These are phyloP conservation scores for Macrolepiota fuliginosa DNA, from an alignment of 768 basidiomycete genomes.

Conservation along the genomic window DNA sequence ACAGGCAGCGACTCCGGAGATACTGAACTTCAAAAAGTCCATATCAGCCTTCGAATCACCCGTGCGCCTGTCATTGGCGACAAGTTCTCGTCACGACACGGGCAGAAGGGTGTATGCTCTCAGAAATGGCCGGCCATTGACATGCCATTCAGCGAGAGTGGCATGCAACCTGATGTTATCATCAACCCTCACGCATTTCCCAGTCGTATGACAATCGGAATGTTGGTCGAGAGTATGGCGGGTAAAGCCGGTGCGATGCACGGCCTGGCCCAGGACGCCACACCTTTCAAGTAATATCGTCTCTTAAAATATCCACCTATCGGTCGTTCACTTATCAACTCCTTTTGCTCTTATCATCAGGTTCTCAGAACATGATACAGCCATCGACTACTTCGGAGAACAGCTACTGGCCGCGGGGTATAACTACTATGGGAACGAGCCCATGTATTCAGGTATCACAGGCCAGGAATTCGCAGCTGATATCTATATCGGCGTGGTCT, in stretches of 20 bases:
- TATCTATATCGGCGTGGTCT: conserved; percentile 97
- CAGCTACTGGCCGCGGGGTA: conserved; percentile 93
- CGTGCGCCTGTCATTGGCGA: conserved; percentile 97
- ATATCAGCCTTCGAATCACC: conserved; percentile 89
- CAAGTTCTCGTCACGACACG: conserved; percentile 98
- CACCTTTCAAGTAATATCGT: conserved; percentile 81
- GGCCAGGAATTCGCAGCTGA: conserved; percentile 98
- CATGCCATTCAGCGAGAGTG: conserved; percentile 99
- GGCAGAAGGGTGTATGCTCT: conserved; percentile 99
- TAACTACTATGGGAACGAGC: conserved; percentile 99
- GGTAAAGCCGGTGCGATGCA: conserved; percentile 99
- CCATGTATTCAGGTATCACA: conserved; percentile 99
- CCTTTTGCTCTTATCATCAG: conserved; percentile 36
- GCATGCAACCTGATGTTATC: conserved; percentile 98
- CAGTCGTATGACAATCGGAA: conserved; percentile 99
- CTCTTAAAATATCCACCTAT: conserved; percentile 9
- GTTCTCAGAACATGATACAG: conserved; percentile 96
- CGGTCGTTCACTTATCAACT: neutral
- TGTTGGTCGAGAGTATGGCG: conserved; percentile 99
- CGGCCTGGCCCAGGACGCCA: conserved; percentile 96
- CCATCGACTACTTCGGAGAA: conserved; percentile 95
- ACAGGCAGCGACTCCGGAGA: conserved; percentile 86
- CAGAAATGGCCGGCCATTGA: conserved; percentile 98
- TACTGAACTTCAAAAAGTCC: conserved; percentile 86
- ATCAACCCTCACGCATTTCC: conserved; percentile 99